Evolutionary conservation across 352 stramenopile genomes (phyloP).

Genomic region (Globisporangium takayamanum): DNA sequence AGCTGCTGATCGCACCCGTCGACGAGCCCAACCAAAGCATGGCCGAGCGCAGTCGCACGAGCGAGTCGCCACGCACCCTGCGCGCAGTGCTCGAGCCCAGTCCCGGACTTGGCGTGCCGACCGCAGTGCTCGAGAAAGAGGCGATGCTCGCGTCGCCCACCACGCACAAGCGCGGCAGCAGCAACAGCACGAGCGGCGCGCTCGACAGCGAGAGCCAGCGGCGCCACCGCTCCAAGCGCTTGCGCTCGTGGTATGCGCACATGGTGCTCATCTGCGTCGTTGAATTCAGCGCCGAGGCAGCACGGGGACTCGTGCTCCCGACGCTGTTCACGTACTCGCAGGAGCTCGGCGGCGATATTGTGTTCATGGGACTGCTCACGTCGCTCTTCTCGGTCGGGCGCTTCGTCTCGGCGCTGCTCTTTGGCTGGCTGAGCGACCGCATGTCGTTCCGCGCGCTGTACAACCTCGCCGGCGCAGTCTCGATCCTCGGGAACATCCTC

Average conservation of each 20-base stretch:
- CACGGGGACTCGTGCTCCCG: slow-evolving; percentile 53
- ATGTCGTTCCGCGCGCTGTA: slow-evolving; percentile 57
- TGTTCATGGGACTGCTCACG: slow-evolving; percentile 51
- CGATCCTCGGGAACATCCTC: slow-evolving; percentile 46
- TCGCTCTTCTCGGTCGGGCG: slow-evolving; percentile 54
- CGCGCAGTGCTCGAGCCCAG: not conserved
- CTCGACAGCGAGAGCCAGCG: not conserved
- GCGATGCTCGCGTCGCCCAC: not conserved
- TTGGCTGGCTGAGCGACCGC: slow-evolving; percentile 58
- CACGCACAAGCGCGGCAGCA: not conserved
- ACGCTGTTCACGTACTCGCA: slow-evolving; percentile 65
- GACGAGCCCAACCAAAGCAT: no score
- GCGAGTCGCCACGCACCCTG: not conserved
- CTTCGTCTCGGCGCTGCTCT: slow-evolving; percentile 54
- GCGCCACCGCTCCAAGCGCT: not conserved
- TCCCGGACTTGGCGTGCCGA: slow-evolving; percentile 1
- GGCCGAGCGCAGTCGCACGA: slow-evolving; percentile 29
- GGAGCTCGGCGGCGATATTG: slow-evolving; percentile 45
- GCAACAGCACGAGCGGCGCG: not conserved
- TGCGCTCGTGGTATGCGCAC: slow-evolving; percentile 44
- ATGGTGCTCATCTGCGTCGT: slow-evolving; percentile 50
- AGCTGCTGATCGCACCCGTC: no score
- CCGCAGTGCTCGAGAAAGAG: slow-evolving; percentile 6
- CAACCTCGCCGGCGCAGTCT: slow-evolving; percentile 28
- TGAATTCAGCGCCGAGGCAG: slow-evolving; percentile 53